Evolutionary conservation across 202 grass and related monocot species (phyloP).

Genomic region (Musa balbisiana): DNA sequence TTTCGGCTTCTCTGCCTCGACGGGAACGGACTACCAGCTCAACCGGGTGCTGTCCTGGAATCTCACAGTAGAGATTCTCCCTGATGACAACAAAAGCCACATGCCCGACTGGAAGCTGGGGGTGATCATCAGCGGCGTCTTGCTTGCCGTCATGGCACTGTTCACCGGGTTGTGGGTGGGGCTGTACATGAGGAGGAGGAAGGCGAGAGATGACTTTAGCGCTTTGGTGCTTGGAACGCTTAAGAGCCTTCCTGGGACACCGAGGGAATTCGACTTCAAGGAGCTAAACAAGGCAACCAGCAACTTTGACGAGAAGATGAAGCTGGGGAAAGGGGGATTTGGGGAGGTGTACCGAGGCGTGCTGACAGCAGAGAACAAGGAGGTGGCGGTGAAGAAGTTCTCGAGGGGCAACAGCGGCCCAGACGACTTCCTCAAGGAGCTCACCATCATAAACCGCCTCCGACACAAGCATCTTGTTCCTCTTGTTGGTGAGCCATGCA

Average conservation of each 20-base stretch:
- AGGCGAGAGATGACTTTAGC: neutral
- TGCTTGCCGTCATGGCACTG: neutral
- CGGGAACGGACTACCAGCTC: neutral
- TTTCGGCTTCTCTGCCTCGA: conserved; percentile 20
- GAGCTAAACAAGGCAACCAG: conserved; percentile 5
- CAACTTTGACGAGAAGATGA: conserved; percentile 9
- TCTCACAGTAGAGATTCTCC: neutral
- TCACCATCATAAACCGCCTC: conserved; percentile 9
- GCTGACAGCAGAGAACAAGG: neutral
- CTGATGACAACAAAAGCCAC: neutral
- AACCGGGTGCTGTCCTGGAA: neutral
- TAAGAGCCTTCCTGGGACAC: conserved; percentile 2
- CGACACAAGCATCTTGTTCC: conserved; percentile 10
- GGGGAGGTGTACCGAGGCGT: conserved; percentile 5
- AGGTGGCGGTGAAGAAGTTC: conserved; percentile 16
- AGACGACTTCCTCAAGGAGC: neutral
- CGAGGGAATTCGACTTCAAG: conserved; percentile 11
- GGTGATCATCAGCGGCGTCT: neutral
- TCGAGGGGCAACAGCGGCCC: conserved; percentile 3
- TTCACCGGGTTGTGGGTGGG: neutral
- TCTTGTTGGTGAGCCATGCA: neutral
- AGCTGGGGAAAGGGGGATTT: conserved; percentile 2
- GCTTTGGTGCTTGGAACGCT: neutral
- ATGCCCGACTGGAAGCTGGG: neutral
- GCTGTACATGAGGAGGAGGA: neutral